Percentiles rank a stretch among this genome's conserved stretches.
Evolutionary conservation across 2,329 filamentous ascomycete genomes (phyloP).

Genomic region (Diaporthe capsici): DNA sequence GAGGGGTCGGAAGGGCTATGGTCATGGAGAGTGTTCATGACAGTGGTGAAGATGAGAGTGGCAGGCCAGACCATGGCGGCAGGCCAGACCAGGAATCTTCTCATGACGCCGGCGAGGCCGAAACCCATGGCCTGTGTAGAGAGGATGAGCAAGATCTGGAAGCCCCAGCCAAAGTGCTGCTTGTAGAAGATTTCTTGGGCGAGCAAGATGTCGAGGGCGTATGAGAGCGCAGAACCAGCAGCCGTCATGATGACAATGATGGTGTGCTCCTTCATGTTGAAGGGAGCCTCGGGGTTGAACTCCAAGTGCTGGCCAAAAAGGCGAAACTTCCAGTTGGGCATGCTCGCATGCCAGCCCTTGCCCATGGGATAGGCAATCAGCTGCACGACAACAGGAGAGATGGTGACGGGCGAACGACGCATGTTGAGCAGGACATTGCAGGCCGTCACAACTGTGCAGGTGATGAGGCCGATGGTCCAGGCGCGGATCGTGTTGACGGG

Average conservation of each 20-base stretch:
- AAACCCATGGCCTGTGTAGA: constrained; percentile 75
- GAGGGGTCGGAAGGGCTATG: constrained; percentile 61
- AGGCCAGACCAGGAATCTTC: constrained; percentile 72
- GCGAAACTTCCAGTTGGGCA: constrained; percentile 50
- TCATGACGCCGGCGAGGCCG: constrained; percentile 71
- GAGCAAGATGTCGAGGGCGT: constrained; percentile 56
- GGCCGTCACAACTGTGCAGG: constrained; percentile 70
- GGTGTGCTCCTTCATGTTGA: constrained; percentile 64
- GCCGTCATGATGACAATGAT: constrained; percentile 63
- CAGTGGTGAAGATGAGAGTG: constrained; percentile 69
- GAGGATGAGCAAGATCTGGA: constrained; percentile 71
- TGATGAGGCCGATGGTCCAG: constrained; percentile 69
- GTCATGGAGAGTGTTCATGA: constrained; percentile 77
- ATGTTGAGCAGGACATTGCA: constrained; percentile 68
- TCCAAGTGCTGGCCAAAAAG: constrained; percentile 51
- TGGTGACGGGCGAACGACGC: constrained; percentile 64
- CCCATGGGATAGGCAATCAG: constrained; percentile 66
- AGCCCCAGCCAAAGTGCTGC: constrained; percentile 68
- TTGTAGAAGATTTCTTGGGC: constrained; percentile 63
- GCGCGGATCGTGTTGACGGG: constrained; percentile 71
- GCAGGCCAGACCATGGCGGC: constrained; percentile 76
- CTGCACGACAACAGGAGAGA: constrained; percentile 69
- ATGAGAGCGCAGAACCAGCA: constrained; percentile 52
- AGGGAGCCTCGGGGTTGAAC: constrained; percentile 56
- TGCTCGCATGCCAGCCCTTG: constrained; percentile 43